Percentiles rank a stretch among this genome's conserved stretches.
Evolutionary conservation across 2,329 filamentous ascomycete species (phyloP).

Genomic region (Curvularia eragrostidis): DNA sequence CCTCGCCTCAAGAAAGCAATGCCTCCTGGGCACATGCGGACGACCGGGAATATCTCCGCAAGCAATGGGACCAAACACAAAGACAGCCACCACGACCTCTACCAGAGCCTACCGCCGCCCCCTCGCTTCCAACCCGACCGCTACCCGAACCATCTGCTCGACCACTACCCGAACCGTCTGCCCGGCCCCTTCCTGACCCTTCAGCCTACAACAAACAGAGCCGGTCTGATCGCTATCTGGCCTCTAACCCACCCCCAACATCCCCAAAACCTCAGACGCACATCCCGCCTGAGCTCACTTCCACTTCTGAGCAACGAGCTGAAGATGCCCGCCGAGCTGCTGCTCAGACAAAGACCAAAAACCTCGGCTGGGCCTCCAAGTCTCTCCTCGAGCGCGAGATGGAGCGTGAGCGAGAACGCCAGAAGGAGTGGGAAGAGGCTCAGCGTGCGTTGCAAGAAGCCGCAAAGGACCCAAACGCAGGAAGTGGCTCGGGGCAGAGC

Average conservation of each 20-base stretch:
- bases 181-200: slow-evolving; percentile 45
- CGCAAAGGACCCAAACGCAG: slow-evolving; percentile 62
- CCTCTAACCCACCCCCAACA: slow-evolving; percentile 61
- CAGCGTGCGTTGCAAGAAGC: slow-evolving; percentile 70
- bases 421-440: slow-evolving; percentile 79
- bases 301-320: slow-evolving; percentile 66
- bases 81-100: slow-evolving; percentile 46
- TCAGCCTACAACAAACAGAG: slow-evolving; percentile 41
- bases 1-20: slow-evolving; percentile 59
- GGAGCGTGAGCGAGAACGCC: slow-evolving; percentile 77
- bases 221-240: slow-evolving; percentile 66
- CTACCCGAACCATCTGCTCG: slow-evolving; percentile 51
- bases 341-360: slow-evolving; percentile 67
- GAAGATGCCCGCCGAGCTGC: slow-evolving; percentile 67
- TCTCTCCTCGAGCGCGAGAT: slow-evolving; percentile 80
- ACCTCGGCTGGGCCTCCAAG: slow-evolving; percentile 69
- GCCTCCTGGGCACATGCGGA: slow-evolving; percentile 69
- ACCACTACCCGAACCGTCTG: slow-evolving; percentile 44
- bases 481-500: slow-evolving; percentile 70
- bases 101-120: slow-evolving; percentile 38
- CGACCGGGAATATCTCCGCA: slow-evolving; percentile 69
- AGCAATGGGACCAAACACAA: slow-evolving; percentile 59
- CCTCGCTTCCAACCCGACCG: slow-evolving; percentile 55
- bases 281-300: slow-evolving; percentile 60
- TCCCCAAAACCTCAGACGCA: slow-evolving; percentile 51